Conservation (phyloP, 192 early-diverging fungal genomes). For the Coemansia brasiliensis region DNA sequence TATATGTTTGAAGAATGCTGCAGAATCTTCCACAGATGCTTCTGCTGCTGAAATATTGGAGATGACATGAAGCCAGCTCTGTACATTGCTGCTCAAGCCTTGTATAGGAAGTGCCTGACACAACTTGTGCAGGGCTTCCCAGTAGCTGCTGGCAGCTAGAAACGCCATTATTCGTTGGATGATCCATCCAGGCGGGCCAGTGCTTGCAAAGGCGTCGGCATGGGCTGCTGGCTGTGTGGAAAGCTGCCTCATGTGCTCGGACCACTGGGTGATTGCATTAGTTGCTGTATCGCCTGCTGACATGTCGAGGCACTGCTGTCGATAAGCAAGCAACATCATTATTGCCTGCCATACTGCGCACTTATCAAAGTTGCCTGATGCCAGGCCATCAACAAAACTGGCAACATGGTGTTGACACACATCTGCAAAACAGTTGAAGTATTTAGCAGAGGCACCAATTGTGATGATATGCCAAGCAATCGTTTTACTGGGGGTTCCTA, state of each 20-base stretch:
- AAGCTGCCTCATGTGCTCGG: background rate
- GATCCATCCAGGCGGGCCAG: constrained; percentile 34
- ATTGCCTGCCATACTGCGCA: constrained; percentile 12
- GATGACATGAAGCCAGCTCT: constrained; percentile 24
- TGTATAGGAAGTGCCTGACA: constrained; percentile 17
- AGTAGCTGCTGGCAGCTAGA: constrained; percentile 22
- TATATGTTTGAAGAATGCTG: constrained; percentile 5
- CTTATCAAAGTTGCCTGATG: background rate
- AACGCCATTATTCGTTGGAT: constrained; percentile 24
- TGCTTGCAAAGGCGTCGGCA: background rate
- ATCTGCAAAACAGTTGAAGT: background rate
- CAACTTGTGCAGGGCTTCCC: constrained; percentile 18
- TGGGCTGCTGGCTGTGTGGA: background rate
- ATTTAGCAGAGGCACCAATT: constrained; percentile 10
- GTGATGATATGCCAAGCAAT: constrained; percentile 4
- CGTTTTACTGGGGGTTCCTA: constrained; percentile 19
- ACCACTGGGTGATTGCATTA: constrained; percentile 15
- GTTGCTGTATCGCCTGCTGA: background rate
- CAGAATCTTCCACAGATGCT: constrained; percentile 5
- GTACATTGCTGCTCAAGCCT: constrained; percentile 12
- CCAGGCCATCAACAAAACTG: background rate
- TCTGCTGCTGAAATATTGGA: constrained; percentile 28
- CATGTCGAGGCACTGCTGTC: background rate
- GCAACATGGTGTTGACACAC: background rate
- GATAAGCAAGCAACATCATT: background rate